Conservation (phyloP, 495 filamentous ascomycete species). For the Aspergillus egyptiacus region DNA sequence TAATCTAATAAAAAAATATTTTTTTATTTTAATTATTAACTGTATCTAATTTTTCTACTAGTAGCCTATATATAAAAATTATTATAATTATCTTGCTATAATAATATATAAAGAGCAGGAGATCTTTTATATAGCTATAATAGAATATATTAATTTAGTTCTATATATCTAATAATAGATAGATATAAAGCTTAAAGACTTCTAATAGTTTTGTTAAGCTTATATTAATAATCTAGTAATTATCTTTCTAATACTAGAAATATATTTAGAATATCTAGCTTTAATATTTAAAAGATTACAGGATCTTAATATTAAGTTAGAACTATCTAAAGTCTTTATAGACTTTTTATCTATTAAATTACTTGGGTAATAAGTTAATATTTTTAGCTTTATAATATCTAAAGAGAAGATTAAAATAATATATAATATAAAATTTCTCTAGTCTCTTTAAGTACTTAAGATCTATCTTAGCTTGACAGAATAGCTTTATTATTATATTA, state of each 20-base stretch:
- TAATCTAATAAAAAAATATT: neutral
- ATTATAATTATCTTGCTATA: neutral
- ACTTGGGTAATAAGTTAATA: neutral
- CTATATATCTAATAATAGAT: neutral
- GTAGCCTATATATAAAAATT: neutral
- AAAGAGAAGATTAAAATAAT: too few relatives aligned
- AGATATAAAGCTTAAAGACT: neutral
- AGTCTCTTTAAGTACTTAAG: too few relatives aligned
- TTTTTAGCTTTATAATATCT: neutral
- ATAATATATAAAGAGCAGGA: neutral
- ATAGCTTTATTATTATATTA: too few relatives aligned
- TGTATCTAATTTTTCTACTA: neutral
- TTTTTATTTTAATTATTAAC: neutral
- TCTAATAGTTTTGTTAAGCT: neutral
- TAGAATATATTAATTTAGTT: neutral
- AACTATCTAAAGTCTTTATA: neutral
- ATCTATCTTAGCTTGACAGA: too few relatives aligned
- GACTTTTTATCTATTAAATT: neutral
- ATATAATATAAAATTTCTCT: too few relatives aligned
- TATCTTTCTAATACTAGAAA: neutral
- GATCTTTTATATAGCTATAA: neutral
- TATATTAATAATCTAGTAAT: conserved; percentile 1
- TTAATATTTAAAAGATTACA: too few relatives aligned
- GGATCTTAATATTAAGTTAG: neutral
- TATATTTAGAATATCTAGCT: neutral